Evolutionary conservation across 2,329 filamentous ascomycete genomes (phyloP).

Genomic region (Fusarium pseudonygamai): DNA sequence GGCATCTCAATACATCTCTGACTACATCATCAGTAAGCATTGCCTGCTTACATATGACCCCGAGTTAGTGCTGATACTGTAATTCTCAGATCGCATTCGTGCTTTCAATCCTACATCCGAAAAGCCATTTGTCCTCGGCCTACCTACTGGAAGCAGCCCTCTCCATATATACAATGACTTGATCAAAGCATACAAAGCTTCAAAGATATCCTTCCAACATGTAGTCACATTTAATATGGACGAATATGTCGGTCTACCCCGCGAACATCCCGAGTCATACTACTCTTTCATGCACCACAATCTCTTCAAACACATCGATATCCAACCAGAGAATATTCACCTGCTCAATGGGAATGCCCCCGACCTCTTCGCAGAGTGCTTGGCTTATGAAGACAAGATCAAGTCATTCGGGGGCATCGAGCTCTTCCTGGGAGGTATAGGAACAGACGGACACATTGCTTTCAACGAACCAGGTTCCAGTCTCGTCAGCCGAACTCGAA

Average conservation of each 20-base stretch:
- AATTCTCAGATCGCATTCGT: neutral
- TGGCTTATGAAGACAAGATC: neutral
- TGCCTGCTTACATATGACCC: neutral
- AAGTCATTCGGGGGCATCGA: neutral
- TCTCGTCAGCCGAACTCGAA: neutral
- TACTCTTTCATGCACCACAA: slow-evolving; percentile 10
- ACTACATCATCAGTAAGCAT: slow-evolving; percentile 14
- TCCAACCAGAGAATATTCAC: neutral
- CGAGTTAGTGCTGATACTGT: neutral
- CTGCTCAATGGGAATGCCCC: neutral
- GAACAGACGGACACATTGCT: slow-evolving; percentile 7
- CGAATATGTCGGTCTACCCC: slow-evolving; percentile 7
- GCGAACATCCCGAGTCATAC: slow-evolving; percentile 3
- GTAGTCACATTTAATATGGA: slow-evolving; percentile 16
- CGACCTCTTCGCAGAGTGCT: neutral
- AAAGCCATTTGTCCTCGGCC: slow-evolving; percentile 6
- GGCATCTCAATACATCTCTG: slow-evolving; percentile 9
- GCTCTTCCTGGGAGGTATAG: slow-evolving; percentile 5
- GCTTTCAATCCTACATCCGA: neutral
- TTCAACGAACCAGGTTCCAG: slow-evolving; percentile 10
- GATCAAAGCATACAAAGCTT: neutral
- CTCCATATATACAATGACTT: slow-evolving; percentile 1
- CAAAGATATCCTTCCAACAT: slow-evolving; percentile 10
- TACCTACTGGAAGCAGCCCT: slow-evolving; percentile 5
- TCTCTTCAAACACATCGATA: slow-evolving; percentile 5